Base-by-base conservation (phyloP, 495 filamentous ascomycete species). In the Hyphodiscus hymeniophilus region DNA sequence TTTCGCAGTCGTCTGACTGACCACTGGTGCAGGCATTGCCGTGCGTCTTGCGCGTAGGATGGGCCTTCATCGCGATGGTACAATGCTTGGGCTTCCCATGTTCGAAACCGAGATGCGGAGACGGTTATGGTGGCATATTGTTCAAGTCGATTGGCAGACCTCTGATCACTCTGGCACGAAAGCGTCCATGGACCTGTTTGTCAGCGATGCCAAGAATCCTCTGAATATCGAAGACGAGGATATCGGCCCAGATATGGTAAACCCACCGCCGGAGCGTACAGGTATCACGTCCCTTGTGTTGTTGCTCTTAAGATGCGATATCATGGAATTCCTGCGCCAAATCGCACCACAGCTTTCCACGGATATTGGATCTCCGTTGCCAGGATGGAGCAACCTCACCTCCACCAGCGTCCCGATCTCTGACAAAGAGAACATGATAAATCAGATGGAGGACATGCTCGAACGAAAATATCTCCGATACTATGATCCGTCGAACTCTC, bases 91-190 rank as follows among this genome's bases (percentile, higher is more conserved):
- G 18, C 62, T 82, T 3, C 62, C 72, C 0, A 70, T 74, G 3
- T 81, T 84, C 53, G 76, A 84, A 28, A 68, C 70, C 0, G 77
- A 85, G 55, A 72, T 79, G 66, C 66, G 81, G 2, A 64, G 79
- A 28, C 66, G 80, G n/a, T 59, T 83, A 1, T 84, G 80, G 74
- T 82, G 74, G 73, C 76, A 82, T 48, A 64, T 84, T 1, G 60
- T 71, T 30, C 60, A 72, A 7, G 62, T 84, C 2, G 81, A 85
- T 42, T 61, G 61, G n/a, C 64, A 70, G 21, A 65, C 72, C 0
- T 63, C 68, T 23, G 72, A 82, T 48, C 67, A 83, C 26, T 77
- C 82, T 38, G 84, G 84, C 39, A 7, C 39, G 2, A 20, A 20
- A 7, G 7, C 39, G 17, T 42, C 39, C 11, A 24, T 42, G 7